phyloP scores from a whole-genome alignment of 225 moss, liverwort and hornwort genomes.

The Pseudisothecium myosuroides region DNA sequence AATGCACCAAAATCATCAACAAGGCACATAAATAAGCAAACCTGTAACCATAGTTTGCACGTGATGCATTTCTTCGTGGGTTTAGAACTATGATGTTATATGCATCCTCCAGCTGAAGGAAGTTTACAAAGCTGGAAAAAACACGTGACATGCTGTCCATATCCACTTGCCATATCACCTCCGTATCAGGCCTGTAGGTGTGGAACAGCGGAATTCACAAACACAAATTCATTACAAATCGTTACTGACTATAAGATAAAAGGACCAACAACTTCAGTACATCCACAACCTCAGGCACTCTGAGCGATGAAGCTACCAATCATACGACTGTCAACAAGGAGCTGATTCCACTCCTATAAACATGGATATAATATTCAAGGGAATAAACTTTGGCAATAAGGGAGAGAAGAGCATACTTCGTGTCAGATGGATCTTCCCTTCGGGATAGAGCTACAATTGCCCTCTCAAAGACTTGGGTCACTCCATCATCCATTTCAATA shows the following conservation, averaged over 20 bases:
- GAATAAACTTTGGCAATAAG: neutral
- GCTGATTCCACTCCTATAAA: neutral
- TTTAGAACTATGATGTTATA: slow-evolving; percentile 88
- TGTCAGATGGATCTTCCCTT: slow-evolving; percentile 45
- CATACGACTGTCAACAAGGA: neutral
- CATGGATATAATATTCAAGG: neutral
- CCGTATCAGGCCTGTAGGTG: slow-evolving; percentile 38
- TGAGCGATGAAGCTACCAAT: neutral
- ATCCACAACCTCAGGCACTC: neutral
- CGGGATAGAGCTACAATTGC: slow-evolving; percentile 69
- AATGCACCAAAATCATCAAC: neutral
- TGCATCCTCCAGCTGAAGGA: slow-evolving; percentile 75
- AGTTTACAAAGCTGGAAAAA: slow-evolving; percentile 73
- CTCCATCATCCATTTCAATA: slow-evolving; percentile 61
- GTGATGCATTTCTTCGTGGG: slow-evolving; percentile 63
- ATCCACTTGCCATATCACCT: slow-evolving; percentile 88
- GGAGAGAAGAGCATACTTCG: slow-evolving; percentile 20
- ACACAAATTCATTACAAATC: neutral
- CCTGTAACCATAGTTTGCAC: slow-evolving; percentile 81
- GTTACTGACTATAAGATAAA: neutral
- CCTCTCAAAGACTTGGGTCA: slow-evolving; percentile 61
- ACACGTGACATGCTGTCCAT: slow-evolving; percentile 71
- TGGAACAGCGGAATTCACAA: neutral
- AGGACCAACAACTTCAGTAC: neutral
- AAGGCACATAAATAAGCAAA: neutral